phyloP scores from a whole-genome alignment of 2,329 filamentous ascomycete genomes.

The Fusarium pininemorale region DNA sequence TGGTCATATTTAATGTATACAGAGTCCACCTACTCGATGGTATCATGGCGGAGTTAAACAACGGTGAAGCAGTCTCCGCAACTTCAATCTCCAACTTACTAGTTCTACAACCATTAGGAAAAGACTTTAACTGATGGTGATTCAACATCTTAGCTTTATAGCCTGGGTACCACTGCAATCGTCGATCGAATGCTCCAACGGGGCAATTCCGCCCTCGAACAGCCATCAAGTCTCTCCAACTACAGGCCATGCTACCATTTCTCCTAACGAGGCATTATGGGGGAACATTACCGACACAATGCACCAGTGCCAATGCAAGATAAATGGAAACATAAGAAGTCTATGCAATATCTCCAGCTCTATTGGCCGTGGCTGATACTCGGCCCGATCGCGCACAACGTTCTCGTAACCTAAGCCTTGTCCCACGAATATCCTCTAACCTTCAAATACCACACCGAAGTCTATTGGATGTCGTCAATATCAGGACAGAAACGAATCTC shows the following conservation, averaged over 20 bases:
- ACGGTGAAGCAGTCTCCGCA: background rate
- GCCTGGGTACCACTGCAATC: background rate
- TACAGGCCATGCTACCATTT: background rate
- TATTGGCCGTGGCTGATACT: background rate
- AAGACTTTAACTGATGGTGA: background rate
- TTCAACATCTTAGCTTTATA: background rate
- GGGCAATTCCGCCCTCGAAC: too few species aligned
- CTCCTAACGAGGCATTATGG: too few species aligned
- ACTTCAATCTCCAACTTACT: background rate
- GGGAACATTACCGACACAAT: too few species aligned
- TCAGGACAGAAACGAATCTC: background rate
- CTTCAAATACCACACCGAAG: background rate
- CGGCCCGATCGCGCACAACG: constrained; percentile 3
- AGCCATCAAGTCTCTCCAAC: background rate
- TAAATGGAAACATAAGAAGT: background rate
- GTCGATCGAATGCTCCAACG: background rate
- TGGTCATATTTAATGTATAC: background rate
- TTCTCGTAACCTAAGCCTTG: background rate
- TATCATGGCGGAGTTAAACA: too few species aligned
- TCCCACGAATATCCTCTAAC: background rate
- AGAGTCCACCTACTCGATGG: background rate
- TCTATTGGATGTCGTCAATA: background rate
- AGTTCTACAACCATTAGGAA: background rate
- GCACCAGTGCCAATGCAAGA: background rate
- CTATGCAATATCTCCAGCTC: too few species aligned